Evolutionary conservation across 257 asterid genomes (phyloP), one percentile per base, ranked within the genome.

Genomic region (Solanum dulcamara): DNA sequence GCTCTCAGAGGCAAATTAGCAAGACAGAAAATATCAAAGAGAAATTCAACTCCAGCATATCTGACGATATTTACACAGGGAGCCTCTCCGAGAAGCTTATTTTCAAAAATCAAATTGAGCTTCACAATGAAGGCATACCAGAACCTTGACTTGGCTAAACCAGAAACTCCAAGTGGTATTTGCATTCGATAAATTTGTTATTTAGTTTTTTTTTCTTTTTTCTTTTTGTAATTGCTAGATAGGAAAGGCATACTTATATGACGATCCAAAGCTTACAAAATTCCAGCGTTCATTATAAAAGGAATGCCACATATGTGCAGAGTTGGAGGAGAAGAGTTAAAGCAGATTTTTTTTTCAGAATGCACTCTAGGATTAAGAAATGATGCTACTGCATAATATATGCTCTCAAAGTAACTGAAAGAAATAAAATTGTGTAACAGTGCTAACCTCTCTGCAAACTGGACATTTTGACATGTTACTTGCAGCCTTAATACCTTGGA

Each of bases 361-460:
- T 28, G 83, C 18, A 46, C 26, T 79, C 42, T 79, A 77, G 28
- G 46, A 26, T 44, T 46, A 46, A 77, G 17, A 44, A 46, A 46
- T 15, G 10, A 77, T 77, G 40, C 26, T 26, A 26, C 60, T 44
- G 40, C 53, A 28, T 26, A 28, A 46, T 46, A 46, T 26, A 79
- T 28, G 11, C 83, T 8, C 59, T 38, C n/a, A 62, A 18, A 81
- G 46, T 60, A 13, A 51, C 28, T 5, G 71, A 33, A 55, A 46
- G 81, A 38, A 71, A 12, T 38, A 51, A 59, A 62, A 46, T 51
- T n/a, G 33, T 24, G 14, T 8, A 60, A 48, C 9, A 42, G 75
- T 33, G 48, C 86, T 85, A 51, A 93, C 98, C 98, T 95, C 97
- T 80, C 98, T 92, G 90, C 98, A 95, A 32, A 92, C 84, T 2